A percentile compares a stretch with the other conserved stretches of the same genome.
Conservation (phyloP, 2,329 filamentous ascomycete species). For the Aspergillus pseudoterreus region DNA sequence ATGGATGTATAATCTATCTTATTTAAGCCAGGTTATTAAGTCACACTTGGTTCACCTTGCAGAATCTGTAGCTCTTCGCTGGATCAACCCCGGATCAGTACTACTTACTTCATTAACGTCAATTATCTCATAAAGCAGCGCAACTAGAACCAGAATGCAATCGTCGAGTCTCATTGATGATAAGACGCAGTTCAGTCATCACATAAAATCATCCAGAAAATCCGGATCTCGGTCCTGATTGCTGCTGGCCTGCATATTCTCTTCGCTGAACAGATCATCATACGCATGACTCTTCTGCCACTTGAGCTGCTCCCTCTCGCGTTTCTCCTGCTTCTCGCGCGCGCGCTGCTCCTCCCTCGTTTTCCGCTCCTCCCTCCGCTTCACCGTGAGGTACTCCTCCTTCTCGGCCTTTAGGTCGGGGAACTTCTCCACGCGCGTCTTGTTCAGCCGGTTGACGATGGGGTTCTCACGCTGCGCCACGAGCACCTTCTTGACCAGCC, state of each 20-base stretch:
- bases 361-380: slow-evolving; percentile 64
- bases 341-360: slow-evolving; percentile 37
- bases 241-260: slow-evolving; percentile 70
- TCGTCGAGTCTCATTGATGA: too few species aligned
- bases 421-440: slow-evolving; percentile 85
- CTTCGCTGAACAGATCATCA: slow-evolving; percentile 83
- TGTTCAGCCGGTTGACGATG: slow-evolving; percentile 96
- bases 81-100: too few species aligned
- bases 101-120: too few species aligned
- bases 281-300: slow-evolving; percentile 98
- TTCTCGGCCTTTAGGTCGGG: slow-evolving; percentile 80
- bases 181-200: slow-evolving; percentile 24
- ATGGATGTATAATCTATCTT: too few species aligned
- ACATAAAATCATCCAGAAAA: slow-evolving; percentile 91
- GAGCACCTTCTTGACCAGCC: slow-evolving; percentile 76
- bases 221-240: slow-evolving; percentile 79
- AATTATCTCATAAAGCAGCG: too few species aligned
- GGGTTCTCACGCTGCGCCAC: slow-evolving; percentile 78
- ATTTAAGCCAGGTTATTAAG: too few species aligned
- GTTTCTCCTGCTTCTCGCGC: slow-evolving; percentile 45
- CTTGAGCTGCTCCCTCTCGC: slow-evolving; percentile 83
- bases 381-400: slow-evolving; percentile 68
- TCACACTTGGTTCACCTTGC: too few species aligned
- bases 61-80: too few species aligned
- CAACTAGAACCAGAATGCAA: too few species aligned